These are phyloP conservation scores for Pythium brachiatum DNA, from an alignment of 352 stramenopile genomes.

Conservation along the genomic window DNA sequence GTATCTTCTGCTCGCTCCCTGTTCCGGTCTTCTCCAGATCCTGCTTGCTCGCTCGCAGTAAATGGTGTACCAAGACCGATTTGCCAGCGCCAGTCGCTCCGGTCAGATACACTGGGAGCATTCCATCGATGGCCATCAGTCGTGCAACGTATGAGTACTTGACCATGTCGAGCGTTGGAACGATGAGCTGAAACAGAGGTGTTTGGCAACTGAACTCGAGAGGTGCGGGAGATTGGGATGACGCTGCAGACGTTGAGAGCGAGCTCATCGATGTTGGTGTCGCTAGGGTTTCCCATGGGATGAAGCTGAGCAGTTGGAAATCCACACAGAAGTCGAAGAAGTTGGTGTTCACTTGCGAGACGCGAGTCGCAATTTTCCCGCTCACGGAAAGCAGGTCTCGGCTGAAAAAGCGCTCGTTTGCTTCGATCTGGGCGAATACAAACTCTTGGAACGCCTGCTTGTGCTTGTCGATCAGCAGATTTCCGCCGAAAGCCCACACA, in stretches of 20 bases:
- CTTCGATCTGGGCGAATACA: constrained; percentile 36
- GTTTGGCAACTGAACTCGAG: constrained; percentile 24
- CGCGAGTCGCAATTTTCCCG: constrained; percentile 47
- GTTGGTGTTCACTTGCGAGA: constrained; percentile 49
- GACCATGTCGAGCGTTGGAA: constrained; percentile 62
- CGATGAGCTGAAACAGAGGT: constrained; percentile 53
- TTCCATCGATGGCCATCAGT: constrained; percentile 53
- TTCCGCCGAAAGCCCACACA: constrained; percentile 69
- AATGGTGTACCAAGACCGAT: constrained; percentile 75
- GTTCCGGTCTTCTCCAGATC: constrained; percentile 22
- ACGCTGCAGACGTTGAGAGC: not conserved
- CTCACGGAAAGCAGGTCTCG: constrained; percentile 48
- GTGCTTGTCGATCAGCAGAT: constrained; percentile 35
- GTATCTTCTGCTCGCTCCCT: constrained; percentile 18
- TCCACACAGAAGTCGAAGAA: constrained; percentile 73
- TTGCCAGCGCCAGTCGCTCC: constrained; percentile 89
- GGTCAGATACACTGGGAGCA: constrained; percentile 82
- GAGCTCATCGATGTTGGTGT: not conserved
- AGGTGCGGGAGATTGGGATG: not conserved
- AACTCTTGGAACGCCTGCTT: constrained; percentile 53
- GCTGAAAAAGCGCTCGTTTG: constrained; percentile 49
- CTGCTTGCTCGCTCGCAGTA: constrained; percentile 36
- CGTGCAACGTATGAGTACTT: constrained; percentile 63
- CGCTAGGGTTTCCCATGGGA: constrained; percentile 44
- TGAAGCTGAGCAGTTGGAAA: constrained; percentile 60